These are phyloP conservation scores for Sporothrix dimorphospora DNA, from an alignment of 2,329 filamentous ascomycete genomes.

Conservation along the genomic window DNA sequence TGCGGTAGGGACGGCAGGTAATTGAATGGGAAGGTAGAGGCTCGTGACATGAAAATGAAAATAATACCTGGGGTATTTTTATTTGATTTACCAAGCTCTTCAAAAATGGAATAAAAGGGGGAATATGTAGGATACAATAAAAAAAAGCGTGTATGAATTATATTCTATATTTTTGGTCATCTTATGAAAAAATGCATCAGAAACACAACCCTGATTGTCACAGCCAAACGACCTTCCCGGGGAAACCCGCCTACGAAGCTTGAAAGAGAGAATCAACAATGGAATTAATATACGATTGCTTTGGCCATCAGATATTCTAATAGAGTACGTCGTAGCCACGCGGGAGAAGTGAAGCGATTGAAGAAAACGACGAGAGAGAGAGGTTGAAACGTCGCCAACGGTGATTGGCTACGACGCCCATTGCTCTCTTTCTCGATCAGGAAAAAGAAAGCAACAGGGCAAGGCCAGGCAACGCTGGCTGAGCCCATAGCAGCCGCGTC, in stretches of 20 bases:
- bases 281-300: neutral
- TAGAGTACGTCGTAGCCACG: neutral
- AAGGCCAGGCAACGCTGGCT: neutral
- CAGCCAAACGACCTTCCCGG: neutral
- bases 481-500: neutral
- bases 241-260: neutral
- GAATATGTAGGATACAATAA: too few species aligned
- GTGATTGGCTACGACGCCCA: neutral
- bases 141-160: too few species aligned
- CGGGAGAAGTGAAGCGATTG: neutral
- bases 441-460: slow-evolving; percentile 14
- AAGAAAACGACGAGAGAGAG: neutral
- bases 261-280: neutral
- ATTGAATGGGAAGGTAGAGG: too few species aligned
- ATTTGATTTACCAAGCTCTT: too few species aligned
- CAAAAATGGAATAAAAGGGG: too few species aligned
- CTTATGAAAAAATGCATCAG: too few species aligned
- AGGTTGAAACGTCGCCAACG: neutral
- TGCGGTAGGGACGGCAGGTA: too few species aligned
- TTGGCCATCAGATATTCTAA: neutral
- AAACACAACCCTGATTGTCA: neutral
- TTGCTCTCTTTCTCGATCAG: neutral
- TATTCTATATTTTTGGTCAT: too few species aligned
- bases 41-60: too few species aligned
- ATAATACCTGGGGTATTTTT: too few species aligned